These are phyloP conservation scores for Geotrichum fermentans DNA, from an alignment of 1,139 yeast species.

Conservation along the genomic window DNA sequence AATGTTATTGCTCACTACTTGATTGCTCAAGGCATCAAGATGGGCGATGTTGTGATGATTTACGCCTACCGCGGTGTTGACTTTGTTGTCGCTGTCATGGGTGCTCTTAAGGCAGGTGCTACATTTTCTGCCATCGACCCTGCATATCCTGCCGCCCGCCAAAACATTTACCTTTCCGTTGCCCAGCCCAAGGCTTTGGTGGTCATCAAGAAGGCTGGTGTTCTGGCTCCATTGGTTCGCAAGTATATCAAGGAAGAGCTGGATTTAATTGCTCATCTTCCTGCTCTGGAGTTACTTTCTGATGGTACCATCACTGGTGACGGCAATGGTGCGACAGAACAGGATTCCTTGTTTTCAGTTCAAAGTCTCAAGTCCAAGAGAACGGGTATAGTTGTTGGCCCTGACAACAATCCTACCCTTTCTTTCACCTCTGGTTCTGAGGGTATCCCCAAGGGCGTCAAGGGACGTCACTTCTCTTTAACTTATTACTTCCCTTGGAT, in stretches of 20 bases:
- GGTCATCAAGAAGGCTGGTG: slow-evolving; percentile 86
- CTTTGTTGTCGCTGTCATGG: slow-evolving; percentile 93
- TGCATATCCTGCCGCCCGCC: slow-evolving; percentile 97
- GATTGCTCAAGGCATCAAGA: slow-evolving; percentile 69
- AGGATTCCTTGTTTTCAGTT: slow-evolving; percentile 52
- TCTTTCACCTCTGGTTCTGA: slow-evolving; percentile 98
- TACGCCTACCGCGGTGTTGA: slow-evolving; percentile 98
- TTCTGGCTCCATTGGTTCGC: slow-evolving; percentile 67
- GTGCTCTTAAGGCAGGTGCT: slow-evolving; percentile 96
- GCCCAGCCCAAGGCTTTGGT: slow-evolving; percentile 90
- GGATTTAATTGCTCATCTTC: slow-evolving; percentile 65
- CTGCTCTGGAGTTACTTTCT: slow-evolving; percentile 68
- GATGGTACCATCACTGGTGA: slow-evolving; percentile 75
- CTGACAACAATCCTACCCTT: slow-evolving; percentile 93
- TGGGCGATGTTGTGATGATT: slow-evolving; percentile 95
- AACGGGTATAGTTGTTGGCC: slow-evolving; percentile 93
- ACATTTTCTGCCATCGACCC: slow-evolving; percentile 98
- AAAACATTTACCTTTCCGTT: slow-evolving; percentile 82
- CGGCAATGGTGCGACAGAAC: slow-evolving; percentile 28
- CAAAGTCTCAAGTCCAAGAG: slow-evolving; percentile 48
- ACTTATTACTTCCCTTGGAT: slow-evolving; percentile 99
- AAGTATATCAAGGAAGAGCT: slow-evolving; percentile 70
- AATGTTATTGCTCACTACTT: slow-evolving; percentile 88
- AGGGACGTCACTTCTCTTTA: slow-evolving; percentile 93
- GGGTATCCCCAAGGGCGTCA: slow-evolving; percentile 97